These are phyloP conservation scores for Vigna nakashimae DNA, from an alignment of 306 rosid genomes.

Conservation along the genomic window DNA sequence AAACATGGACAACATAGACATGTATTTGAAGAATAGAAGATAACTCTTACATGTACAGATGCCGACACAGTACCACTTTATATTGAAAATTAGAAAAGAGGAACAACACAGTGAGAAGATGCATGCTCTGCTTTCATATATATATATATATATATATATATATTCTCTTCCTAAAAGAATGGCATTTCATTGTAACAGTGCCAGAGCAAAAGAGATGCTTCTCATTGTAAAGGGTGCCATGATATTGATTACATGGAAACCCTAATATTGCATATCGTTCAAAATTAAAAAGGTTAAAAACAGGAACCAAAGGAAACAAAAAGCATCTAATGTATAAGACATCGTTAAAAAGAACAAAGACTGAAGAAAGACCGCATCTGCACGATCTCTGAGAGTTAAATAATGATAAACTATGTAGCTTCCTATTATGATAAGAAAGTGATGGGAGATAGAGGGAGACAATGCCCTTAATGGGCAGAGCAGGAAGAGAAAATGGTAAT, in stretches of 20 bases:
- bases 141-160: constrained; percentile 14
- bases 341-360: constrained; percentile 7
- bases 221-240: constrained; percentile 44
- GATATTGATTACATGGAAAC: background rate
- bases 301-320: constrained; percentile 34
- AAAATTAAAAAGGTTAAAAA: constrained; percentile 24
- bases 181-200: constrained; percentile 21
- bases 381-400: constrained; percentile 18
- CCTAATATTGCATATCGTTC: background rate
- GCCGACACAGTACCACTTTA: constrained; percentile 44
- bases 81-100: constrained; percentile 30
- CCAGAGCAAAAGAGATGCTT: constrained; percentile 59
- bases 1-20: constrained; percentile 21
- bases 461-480: constrained; percentile 64
- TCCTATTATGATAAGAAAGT: constrained; percentile 44
- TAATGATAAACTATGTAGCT: constrained; percentile 41
- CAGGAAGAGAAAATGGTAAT: constrained; percentile 60
- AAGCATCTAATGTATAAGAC: constrained; percentile 39
- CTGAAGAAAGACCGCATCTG: constrained; percentile 45
- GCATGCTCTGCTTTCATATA: constrained; percentile 31
- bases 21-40: constrained; percentile 29
- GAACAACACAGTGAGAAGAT: constrained; percentile 39
- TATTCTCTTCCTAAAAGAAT: constrained; percentile 43
- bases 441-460: constrained; percentile 51
- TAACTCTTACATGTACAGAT: constrained; percentile 48